Evolutionary conservation across 2,329 filamentous ascomycete species (phyloP).

Genomic region (Dissoconium aciculare): DNA sequence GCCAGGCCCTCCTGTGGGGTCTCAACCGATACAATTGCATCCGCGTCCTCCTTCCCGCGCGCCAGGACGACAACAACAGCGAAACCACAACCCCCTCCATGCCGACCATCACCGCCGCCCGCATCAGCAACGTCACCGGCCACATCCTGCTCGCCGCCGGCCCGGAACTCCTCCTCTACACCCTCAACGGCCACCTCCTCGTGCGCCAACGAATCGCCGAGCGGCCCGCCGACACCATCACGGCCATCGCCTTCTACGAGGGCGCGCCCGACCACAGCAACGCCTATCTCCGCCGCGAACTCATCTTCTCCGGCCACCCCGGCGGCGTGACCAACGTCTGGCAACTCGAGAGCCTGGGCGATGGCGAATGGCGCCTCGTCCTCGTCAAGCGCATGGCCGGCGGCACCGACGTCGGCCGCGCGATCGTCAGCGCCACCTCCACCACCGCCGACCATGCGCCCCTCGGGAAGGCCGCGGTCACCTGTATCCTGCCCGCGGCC

Average conservation of each 20-base stretch:
- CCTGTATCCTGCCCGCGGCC: slow-evolving; percentile 70
- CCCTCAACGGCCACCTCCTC: slow-evolving; percentile 71
- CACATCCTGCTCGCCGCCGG: slow-evolving; percentile 77
- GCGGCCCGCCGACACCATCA: slow-evolving; percentile 50
- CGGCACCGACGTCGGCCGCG: slow-evolving; percentile 52
- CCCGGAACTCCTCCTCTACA: slow-evolving; percentile 61
- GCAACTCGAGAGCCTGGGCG: slow-evolving; percentile 39
- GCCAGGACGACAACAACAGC: too few species aligned
- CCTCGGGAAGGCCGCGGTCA: slow-evolving; percentile 50
- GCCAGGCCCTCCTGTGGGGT: slow-evolving; percentile 82
- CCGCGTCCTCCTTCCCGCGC: slow-evolving; percentile 16
- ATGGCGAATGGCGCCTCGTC: slow-evolving; percentile 59
- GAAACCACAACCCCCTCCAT: too few species aligned
- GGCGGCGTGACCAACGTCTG: slow-evolving; percentile 69
- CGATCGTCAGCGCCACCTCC: slow-evolving; percentile 24
- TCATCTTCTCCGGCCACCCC: slow-evolving; percentile 80
- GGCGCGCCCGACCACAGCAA: slow-evolving; percentile 72
- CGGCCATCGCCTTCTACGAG: slow-evolving; percentile 84
- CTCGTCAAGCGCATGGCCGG: slow-evolving; percentile 73
- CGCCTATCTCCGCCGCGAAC: slow-evolving; percentile 76
- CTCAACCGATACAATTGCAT: slow-evolving; percentile 82
- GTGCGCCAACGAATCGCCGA: slow-evolving; percentile 70
- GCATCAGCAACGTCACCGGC: slow-evolving; percentile 80
- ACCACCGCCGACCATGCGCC: neutral
- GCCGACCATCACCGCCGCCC: slow-evolving; percentile 50